These are phyloP conservation scores for Hypomyces perniciosus DNA, from an alignment of 2,329 filamentous ascomycete genomes.

Conservation along the genomic window DNA sequence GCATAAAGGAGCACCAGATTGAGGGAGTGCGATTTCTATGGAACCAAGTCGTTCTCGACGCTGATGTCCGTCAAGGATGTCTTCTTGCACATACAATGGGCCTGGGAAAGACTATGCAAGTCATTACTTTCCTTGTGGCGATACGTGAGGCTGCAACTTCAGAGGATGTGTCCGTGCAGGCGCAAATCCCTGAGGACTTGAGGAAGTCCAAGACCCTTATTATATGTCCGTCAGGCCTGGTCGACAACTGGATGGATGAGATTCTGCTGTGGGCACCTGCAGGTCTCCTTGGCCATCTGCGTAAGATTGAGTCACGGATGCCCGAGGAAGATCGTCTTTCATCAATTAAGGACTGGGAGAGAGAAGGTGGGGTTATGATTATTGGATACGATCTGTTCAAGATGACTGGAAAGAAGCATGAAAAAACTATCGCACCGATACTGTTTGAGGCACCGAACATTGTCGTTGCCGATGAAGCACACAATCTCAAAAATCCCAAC, in stretches of 20 bases:
- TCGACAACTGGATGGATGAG: constrained; percentile 82
- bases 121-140: constrained; percentile 74
- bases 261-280: constrained; percentile 61
- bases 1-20: constrained; percentile 75
- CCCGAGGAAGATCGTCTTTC: constrained; percentile 32
- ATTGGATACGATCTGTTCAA: constrained; percentile 60
- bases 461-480: constrained; percentile 81
- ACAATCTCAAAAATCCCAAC: constrained; percentile 63
- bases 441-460: constrained; percentile 61
- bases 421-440: constrained; percentile 28
- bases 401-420: constrained; percentile 17
- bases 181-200: constrained; percentile 64
- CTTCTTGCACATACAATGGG: constrained; percentile 88
- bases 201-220: constrained; percentile 60
- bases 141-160: constrained; percentile 63
- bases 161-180: constrained; percentile 45
- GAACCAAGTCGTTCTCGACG: constrained; percentile 67
- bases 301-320: constrained; percentile 45
- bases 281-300: constrained; percentile 48
- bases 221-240: constrained; percentile 66
- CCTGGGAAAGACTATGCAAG: constrained; percentile 86
- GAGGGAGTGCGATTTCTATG: constrained; percentile 82
- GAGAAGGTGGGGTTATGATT: constrained; percentile 65
- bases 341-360: constrained; percentile 53
- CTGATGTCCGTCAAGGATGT: constrained; percentile 61